These are phyloP conservation scores for Xerocomus spinulosus DNA, from an alignment of 768 basidiomycete genomes.

Conservation along the genomic window DNA sequence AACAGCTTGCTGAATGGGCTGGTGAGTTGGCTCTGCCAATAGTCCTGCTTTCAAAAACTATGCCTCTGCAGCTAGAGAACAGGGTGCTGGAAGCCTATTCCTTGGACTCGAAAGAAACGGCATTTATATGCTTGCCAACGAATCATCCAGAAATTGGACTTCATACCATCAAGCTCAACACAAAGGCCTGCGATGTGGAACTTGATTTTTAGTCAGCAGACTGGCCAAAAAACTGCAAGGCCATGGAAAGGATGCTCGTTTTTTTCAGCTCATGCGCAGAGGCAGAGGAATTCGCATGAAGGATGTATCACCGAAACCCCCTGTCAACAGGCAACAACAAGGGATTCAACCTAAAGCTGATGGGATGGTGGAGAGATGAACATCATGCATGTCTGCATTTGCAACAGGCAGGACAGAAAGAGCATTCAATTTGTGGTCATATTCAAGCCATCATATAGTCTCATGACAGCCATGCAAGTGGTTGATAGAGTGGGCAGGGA, in stretches of 20 bases:
- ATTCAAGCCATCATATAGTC: neutral
- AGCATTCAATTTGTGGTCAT: constrained; percentile 2
- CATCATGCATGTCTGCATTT: constrained; percentile 4
- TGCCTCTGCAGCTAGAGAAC: no score
- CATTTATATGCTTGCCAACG: neutral
- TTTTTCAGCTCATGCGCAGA: neutral
- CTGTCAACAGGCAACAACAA: neutral
- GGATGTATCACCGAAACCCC: constrained; percentile 1
- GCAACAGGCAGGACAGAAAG: constrained; percentile 1
- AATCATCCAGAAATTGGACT: constrained; percentile 4
- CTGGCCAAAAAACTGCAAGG: neutral
- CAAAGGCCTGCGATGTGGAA: neutral
- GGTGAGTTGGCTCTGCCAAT: neutral
- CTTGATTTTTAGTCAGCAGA: neutral
- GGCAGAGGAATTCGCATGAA: neutral
- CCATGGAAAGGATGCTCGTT: constrained; percentile 3
- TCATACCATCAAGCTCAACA: neutral
- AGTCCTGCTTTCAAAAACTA: neutral
- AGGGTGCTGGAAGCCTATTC: no score
- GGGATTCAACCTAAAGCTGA: neutral
- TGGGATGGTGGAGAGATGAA: neutral
- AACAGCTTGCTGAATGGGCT: neutral
- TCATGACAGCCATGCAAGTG: neutral
- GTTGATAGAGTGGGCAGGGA: constrained; percentile 5
- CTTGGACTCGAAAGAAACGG: neutral